Conservation (phyloP, 2,329 filamentous ascomycete species). For the Thelonectria discophora region DNA sequence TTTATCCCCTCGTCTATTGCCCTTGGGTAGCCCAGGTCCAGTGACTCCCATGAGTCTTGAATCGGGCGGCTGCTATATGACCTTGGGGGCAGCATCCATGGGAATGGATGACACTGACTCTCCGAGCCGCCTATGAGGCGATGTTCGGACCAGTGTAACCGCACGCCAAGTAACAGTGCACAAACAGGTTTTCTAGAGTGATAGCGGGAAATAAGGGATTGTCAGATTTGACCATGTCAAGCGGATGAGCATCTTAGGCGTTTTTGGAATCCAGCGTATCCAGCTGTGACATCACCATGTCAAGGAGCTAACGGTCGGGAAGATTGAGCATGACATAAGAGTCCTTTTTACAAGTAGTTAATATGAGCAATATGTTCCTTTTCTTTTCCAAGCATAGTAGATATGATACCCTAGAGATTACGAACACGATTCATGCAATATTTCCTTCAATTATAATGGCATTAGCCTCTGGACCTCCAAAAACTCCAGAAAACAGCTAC, state of each 20-base stretch:
- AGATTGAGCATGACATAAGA: no score
- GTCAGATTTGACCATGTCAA: neutral
- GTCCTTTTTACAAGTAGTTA: neutral
- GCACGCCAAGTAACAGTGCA: neutral
- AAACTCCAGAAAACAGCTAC: neutral
- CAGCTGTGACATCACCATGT: neutral
- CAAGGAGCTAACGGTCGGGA: neutral
- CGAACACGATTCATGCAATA: slow-evolving; percentile 7
- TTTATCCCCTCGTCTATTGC: slow-evolving; percentile 58
- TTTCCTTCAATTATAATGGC: slow-evolving; percentile 4
- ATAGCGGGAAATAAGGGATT: neutral
- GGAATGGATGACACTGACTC: neutral
- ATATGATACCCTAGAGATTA: slow-evolving; percentile 25
- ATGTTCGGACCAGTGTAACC: neutral
- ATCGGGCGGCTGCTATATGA: slow-evolving; percentile 50
- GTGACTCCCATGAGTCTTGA: slow-evolving; percentile 69
- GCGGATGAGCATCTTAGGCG: slow-evolving; percentile 1
- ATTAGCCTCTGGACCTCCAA: neutral
- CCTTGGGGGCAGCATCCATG: slow-evolving; percentile 17
- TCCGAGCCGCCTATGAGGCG: slow-evolving; percentile 1
- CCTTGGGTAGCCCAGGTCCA: slow-evolving; percentile 66
- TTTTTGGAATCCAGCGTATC: neutral
- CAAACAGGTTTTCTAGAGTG: neutral
- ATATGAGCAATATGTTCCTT: neutral
- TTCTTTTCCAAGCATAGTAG: slow-evolving; percentile 13